These are phyloP conservation scores for Saxophila tyrrhenica DNA, from an alignment of 495 filamentous ascomycete species.

Conservation along the genomic window DNA sequence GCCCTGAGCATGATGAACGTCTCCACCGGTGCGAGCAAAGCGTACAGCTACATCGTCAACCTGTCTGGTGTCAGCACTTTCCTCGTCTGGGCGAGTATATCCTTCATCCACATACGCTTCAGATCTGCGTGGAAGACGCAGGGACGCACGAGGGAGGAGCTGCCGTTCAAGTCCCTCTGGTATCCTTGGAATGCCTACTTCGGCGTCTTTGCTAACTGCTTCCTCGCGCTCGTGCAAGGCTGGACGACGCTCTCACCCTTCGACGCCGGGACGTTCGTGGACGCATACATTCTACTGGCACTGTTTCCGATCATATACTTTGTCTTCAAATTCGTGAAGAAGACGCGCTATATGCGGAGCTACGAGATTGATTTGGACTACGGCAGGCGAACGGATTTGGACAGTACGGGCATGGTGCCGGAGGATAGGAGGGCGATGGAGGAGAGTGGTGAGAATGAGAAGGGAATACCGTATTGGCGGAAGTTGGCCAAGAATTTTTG, in stretches of 20 bases:
- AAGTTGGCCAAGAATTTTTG: neutral
- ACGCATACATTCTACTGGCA: constrained; percentile 21
- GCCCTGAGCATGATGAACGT: constrained; percentile 58
- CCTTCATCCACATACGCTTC: constrained; percentile 47
- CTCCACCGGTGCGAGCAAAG: constrained; percentile 45
- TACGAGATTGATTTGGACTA: constrained; percentile 19
- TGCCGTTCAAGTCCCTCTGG: constrained; percentile 15
- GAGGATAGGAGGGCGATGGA: neutral
- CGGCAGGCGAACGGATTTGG: constrained; percentile 14
- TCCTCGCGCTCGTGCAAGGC: constrained; percentile 22
- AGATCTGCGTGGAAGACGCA: constrained; percentile 5
- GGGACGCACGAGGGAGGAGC: constrained; percentile 6
- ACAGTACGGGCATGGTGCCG: constrained; percentile 1
- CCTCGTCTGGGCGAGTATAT: constrained; percentile 55
- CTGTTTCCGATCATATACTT: constrained; percentile 20
- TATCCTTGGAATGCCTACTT: constrained; percentile 22
- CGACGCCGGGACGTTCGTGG: constrained; percentile 19
- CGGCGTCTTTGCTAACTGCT: constrained; percentile 19
- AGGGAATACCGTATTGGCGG: neutral
- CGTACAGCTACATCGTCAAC: constrained; percentile 40
- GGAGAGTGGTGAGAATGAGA: neutral
- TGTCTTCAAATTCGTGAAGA: constrained; percentile 11
- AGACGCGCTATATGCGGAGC: constrained; percentile 8
- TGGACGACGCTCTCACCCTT: constrained; percentile 22
- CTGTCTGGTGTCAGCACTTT: constrained; percentile 49